phyloP scores from a whole-genome alignment of 2,329 filamentous ascomycete genomes.

The Diaporthe helianthi region DNA sequence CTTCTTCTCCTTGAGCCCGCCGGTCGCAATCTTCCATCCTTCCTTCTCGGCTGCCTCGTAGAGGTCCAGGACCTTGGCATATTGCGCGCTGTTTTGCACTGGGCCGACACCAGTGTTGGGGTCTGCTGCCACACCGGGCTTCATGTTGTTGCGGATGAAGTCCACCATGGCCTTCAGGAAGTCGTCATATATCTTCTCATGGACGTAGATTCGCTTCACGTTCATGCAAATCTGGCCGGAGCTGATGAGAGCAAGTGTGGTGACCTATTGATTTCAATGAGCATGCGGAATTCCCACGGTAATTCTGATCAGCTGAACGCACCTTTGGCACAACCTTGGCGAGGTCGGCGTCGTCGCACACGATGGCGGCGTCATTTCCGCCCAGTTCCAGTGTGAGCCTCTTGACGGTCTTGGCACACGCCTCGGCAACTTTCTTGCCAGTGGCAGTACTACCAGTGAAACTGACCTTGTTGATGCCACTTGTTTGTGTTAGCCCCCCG shows the following conservation, averaged over 20 bases:
- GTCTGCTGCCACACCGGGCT: conserved; percentile 52
- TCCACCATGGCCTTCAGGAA: conserved; percentile 55
- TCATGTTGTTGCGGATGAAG: conserved; percentile 47
- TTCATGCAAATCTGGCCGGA: conserved; percentile 62
- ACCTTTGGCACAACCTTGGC: conserved; percentile 44
- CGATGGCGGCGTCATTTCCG: conserved; percentile 47
- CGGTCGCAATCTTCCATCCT: conserved; percentile 54
- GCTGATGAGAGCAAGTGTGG: conserved; percentile 61
- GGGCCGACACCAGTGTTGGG: conserved; percentile 56
- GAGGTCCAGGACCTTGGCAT: conserved; percentile 58
- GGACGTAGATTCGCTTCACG: conserved; percentile 58
- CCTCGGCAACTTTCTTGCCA: conserved; percentile 49
- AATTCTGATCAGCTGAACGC: background rate
- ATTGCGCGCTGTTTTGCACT: conserved; percentile 67
- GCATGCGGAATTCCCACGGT: background rate
- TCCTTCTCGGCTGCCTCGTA: conserved; percentile 56
- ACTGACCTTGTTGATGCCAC: conserved; percentile 64
- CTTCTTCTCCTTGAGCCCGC: conserved; percentile 45
- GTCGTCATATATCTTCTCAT: conserved; percentile 55
- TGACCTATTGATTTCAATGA: conserved; percentile 41
- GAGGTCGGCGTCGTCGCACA: conserved; percentile 53
- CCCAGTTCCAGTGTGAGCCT: conserved; percentile 54
- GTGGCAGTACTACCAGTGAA: conserved; percentile 64
- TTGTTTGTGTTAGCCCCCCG: background rate
- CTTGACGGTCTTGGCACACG: conserved; percentile 53